Conservation (phyloP, 345 rosid species). For the Cardiospermum halicacabum region DNA sequence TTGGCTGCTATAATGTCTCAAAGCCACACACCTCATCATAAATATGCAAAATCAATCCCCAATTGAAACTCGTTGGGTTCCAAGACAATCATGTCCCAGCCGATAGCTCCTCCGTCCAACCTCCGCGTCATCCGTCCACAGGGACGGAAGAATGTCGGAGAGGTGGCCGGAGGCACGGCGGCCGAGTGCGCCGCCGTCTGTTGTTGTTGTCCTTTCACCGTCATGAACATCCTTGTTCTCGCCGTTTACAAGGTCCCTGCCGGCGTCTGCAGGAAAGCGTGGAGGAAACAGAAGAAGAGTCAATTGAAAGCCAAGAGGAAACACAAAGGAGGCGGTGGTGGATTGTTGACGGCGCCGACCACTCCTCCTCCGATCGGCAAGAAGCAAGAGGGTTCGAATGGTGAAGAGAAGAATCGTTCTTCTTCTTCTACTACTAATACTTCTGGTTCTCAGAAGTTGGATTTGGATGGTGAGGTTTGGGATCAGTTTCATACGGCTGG, state of each 20-base stretch:
- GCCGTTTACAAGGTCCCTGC: constrained; percentile 63
- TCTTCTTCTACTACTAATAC: too few relatives aligned
- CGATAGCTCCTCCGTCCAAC: too few relatives aligned
- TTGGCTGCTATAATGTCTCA: too few relatives aligned
- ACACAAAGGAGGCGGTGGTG: constrained; percentile 11
- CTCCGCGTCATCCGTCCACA: too few relatives aligned
- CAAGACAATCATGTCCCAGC: too few relatives aligned
- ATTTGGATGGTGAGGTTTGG: constrained; percentile 46
- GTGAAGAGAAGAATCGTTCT: neutral
- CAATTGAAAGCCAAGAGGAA: constrained; percentile 26
- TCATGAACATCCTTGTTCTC: constrained; percentile 52
- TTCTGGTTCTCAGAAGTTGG: constrained; percentile 13
- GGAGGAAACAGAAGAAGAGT: constrained; percentile 32
- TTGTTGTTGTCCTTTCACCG: constrained; percentile 62
- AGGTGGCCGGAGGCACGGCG: constrained; percentile 57
- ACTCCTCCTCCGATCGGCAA: constrained; percentile 14
- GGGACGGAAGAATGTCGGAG: constrained; percentile 33
- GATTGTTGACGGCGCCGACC: constrained; percentile 19
- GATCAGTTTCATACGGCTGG: constrained; percentile 37
- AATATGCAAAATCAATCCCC: too few relatives aligned
- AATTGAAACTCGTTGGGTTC: too few relatives aligned
- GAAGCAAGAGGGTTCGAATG: neutral
- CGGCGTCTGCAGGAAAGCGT: constrained; percentile 52
- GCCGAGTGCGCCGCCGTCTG: constrained; percentile 72
- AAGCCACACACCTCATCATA: too few relatives aligned